Evolutionary conservation across 73 alveolate species (phyloP).

Genomic region (Effrenium voratum): DNA sequence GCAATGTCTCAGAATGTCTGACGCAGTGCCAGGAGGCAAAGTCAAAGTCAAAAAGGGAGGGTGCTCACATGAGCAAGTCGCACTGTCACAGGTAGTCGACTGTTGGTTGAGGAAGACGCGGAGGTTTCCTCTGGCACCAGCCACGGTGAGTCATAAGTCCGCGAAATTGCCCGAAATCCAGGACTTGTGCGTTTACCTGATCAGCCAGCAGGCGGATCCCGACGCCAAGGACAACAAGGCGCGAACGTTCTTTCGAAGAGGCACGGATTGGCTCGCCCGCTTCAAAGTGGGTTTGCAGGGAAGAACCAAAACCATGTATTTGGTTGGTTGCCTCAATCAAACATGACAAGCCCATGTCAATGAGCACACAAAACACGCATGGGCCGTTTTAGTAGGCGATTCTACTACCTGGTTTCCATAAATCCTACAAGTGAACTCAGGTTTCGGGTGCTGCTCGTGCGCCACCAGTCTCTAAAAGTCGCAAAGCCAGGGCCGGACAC

Average conservation of each 20-base stretch:
- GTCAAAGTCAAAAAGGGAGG: no score
- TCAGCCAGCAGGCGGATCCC: constrained; percentile 57
- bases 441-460: neutral
- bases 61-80: no score
- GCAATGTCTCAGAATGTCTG: no score
- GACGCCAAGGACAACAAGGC: constrained; percentile 63
- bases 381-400: neutral
- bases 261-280: neutral
- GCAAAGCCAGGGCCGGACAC: constrained; percentile 38
- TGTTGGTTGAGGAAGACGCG: no score
- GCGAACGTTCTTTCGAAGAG: neutral
- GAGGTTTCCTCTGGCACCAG: no score
- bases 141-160: no score
- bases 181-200: constrained; percentile 68
- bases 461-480: neutral
- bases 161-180: no score
- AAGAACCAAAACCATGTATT: neutral
- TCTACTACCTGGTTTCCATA: neutral
- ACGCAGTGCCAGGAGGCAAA: no score
- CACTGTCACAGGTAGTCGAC: no score
- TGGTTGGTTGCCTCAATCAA: neutral
- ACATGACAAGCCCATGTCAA: neutral
- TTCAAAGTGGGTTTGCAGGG: neutral
- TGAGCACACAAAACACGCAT: neutral
- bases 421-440: neutral